These are phyloP conservation scores for Ceratocystis harringtonii DNA, from an alignment of 2,329 filamentous ascomycete species.

Conservation along the genomic window DNA sequence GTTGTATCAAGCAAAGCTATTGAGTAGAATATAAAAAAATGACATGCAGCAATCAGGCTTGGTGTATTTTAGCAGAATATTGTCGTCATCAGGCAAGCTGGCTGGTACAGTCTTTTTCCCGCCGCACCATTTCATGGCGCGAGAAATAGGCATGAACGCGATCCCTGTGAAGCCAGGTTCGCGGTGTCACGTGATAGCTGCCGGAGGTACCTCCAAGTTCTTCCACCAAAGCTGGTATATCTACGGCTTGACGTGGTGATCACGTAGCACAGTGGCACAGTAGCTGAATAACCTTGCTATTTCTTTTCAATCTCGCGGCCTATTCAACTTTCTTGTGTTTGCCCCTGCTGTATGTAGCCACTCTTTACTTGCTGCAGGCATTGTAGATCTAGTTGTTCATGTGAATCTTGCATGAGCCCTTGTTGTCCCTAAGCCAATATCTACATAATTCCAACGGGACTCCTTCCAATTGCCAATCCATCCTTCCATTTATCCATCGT, in stretches of 20 bases:
- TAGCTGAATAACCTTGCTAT: too few species aligned
- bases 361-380: not conserved
- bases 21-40: not conserved
- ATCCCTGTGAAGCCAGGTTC: constrained; percentile 9
- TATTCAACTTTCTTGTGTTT: not conserved
- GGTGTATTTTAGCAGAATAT: not conserved
- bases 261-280: not conserved
- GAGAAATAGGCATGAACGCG: constrained; percentile 1
- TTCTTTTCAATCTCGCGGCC: not conserved
- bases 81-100: not conserved
- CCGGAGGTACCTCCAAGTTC: too few species aligned
- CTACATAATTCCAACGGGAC: too few species aligned
- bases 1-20: not conserved
- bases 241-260: not conserved
- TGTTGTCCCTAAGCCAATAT: too few species aligned
- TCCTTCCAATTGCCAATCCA: too few species aligned
- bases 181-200: constrained; percentile 15
- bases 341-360: not conserved
- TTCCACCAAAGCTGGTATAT: not conserved
- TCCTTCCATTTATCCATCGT: too few species aligned
- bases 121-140: not conserved
- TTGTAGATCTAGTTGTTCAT: too few species aligned
- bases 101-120: not conserved
- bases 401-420: too few species aligned
- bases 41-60: not conserved